A percentile compares a stretch with the other conserved stretches of the same genome.
phyloP scores from a whole-genome alignment of 257 asterid genomes.

The Gardenia jasminoides region DNA sequence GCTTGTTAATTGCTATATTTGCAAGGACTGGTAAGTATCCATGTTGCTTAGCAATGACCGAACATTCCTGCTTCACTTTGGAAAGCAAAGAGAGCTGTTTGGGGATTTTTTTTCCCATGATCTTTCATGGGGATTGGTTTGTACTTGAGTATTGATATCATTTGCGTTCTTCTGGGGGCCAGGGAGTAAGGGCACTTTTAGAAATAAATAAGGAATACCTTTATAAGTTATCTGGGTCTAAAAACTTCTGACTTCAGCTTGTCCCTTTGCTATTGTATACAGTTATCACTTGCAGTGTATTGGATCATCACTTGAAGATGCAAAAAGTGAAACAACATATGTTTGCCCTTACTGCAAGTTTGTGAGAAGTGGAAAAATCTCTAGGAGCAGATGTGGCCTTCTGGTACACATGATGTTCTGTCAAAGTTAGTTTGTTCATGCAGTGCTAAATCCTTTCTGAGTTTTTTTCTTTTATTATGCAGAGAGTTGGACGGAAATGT shows the following conservation, averaged over 20 bases:
- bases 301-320: conserved; percentile 35
- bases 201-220: not conserved
- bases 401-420: conserved; percentile 47
- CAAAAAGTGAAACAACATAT: conserved; percentile 22
- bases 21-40: conserved; percentile 60
- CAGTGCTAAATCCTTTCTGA: conserved; percentile 21
- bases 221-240: not conserved
- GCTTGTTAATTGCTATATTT: conserved; percentile 55
- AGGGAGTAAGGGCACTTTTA: not conserved
- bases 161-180: not conserved
- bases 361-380: conserved; percentile 45
- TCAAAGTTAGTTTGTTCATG: conserved; percentile 10
- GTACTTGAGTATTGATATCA: not conserved
- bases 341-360: conserved; percentile 64
- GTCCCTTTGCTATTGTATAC: conserved; percentile 26
- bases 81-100: not conserved
- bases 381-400: conserved; percentile 43
- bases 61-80: not conserved
- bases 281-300: conserved; percentile 70
- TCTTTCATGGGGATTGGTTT: not conserved
- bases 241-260: conserved; percentile 1
- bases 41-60: not conserved
- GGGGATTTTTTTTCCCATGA: not conserved
- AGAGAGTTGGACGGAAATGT: conserved; percentile 61
- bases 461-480: conserved; percentile 25